phyloP scores from a whole-genome alignment of 148 eudicot genomes.

The Chenopodium suecicum region DNA sequence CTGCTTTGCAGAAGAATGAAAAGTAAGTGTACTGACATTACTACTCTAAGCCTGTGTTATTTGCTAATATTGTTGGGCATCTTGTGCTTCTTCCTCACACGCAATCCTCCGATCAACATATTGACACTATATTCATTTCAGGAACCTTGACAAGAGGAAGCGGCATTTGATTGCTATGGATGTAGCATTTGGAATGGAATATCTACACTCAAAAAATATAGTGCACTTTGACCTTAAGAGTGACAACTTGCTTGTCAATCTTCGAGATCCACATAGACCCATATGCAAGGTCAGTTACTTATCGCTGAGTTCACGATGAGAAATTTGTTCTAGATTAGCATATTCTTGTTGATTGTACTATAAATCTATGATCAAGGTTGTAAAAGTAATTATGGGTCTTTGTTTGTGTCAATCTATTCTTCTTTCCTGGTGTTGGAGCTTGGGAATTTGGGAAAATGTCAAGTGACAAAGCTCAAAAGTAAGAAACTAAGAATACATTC shows the following conservation, averaged over 20 bases:
- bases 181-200: constrained; percentile 98
- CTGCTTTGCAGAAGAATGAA: constrained; percentile 78
- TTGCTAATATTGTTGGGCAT: neutral
- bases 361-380: neutral
- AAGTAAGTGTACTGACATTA: constrained; percentile 42
- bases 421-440: neutral
- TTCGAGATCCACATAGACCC: constrained; percentile 94
- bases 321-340: constrained; percentile 5
- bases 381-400: neutral
- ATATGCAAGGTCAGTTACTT: constrained; percentile 81
- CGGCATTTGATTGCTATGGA: constrained; percentile 91
- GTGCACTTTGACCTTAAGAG: constrained; percentile 98
- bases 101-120: neutral
- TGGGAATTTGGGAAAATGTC: neutral
- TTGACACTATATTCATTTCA: constrained; percentile 23
- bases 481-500: neutral
- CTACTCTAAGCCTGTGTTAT: neutral
- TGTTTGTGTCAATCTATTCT: neutral
- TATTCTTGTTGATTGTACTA: neutral
- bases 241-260: constrained; percentile 94
- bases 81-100: neutral
- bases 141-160: constrained; percentile 85
- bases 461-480: neutral
- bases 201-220: constrained; percentile 86
- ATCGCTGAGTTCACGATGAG: neutral